These are phyloP conservation scores for Myxozyma melibiosi DNA, from an alignment of 805 yeast genomes.

Conservation along the genomic window DNA sequence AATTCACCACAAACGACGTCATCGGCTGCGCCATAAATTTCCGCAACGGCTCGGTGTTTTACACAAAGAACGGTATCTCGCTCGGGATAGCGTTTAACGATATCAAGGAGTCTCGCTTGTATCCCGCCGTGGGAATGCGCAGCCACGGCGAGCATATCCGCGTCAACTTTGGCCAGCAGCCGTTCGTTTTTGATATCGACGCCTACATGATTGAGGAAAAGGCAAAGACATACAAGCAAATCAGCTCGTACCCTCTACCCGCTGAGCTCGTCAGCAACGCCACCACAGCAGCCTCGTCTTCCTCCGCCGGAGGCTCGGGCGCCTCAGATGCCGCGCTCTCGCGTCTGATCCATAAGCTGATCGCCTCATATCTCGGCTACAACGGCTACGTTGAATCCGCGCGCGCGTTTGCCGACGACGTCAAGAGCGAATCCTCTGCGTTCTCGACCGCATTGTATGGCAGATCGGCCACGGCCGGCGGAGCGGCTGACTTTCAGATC, in stretches of 20 bases:
- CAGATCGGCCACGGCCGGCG: constrained; percentile 35
- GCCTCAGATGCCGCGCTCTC: constrained; percentile 25
- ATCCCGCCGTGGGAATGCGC: constrained; percentile 54
- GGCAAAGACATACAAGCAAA: constrained; percentile 23
- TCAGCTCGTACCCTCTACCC: constrained; percentile 24
- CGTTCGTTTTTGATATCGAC: constrained; percentile 63
- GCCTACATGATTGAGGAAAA: constrained; percentile 45
- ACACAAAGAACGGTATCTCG: constrained; percentile 77
- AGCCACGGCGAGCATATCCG: constrained; percentile 46
- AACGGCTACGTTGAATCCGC: constrained; percentile 60
- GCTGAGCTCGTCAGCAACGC: background rate
- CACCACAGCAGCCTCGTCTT: background rate
- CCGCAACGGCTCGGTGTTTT: constrained; percentile 62
- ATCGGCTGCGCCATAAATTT: constrained; percentile 86
- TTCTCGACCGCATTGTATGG: constrained; percentile 31
- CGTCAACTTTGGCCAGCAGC: constrained; percentile 55
- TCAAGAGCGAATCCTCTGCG: constrained; percentile 27
- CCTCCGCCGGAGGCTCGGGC: background rate
- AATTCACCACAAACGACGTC: constrained; percentile 60
- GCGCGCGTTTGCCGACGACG: constrained; percentile 54
- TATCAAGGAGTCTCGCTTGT: constrained; percentile 43
- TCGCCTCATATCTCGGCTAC: constrained; percentile 57
- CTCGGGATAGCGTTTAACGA: constrained; percentile 57
- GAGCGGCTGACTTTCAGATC: constrained; percentile 35
- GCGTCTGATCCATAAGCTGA: constrained; percentile 43